Conservation (phyloP, 1,284 basidiomycete species). For the Boletus smithii region DNA sequence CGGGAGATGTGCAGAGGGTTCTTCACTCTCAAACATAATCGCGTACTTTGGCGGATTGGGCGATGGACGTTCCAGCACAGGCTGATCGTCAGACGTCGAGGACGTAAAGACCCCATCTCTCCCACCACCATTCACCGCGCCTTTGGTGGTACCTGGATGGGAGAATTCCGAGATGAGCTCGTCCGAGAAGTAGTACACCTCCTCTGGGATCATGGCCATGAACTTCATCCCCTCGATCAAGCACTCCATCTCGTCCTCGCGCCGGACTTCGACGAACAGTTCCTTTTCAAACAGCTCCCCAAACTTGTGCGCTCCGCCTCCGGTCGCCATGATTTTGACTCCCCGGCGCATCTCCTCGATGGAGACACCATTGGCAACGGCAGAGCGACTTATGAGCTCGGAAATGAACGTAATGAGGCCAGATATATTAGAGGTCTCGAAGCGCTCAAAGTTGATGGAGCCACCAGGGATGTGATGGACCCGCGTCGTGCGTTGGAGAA, state of each 20-base stretch:
- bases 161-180: conserved; percentile 89
- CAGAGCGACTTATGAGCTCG: conserved; percentile 83
- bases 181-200: conserved; percentile 99
- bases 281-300: conserved; percentile 78
- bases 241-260: conserved; percentile 99
- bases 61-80: conserved; percentile 78
- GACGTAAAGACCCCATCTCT: conserved; percentile 3
- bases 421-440: conserved; percentile 89
- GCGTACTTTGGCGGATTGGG: conserved; percentile 89
- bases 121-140: conserved; percentile 13
- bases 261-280: conserved; percentile 80
- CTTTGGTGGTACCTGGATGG: conserved; percentile 46
- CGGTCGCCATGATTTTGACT: conserved; percentile 98
- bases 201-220: conserved; percentile 93
- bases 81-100: conserved; percentile 12
- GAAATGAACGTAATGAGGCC: conserved; percentile 88
- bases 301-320: conserved; percentile 95
- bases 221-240: conserved; percentile 97
- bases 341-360: conserved; percentile 89
- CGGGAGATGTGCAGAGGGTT: conserved; percentile 85
- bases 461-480: conserved; percentile 91
- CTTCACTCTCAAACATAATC: conserved; percentile 75
- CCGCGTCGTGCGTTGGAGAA: conserved; percentile 60
- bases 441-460: conserved; percentile 96
- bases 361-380: conserved; percentile 83